A percentile compares a stretch with the other conserved stretches of the same genome.
These are phyloP conservation scores for Lanmaoa rubissima DNA, from an alignment of 768 basidiomycete species.

Conservation along the genomic window DNA sequence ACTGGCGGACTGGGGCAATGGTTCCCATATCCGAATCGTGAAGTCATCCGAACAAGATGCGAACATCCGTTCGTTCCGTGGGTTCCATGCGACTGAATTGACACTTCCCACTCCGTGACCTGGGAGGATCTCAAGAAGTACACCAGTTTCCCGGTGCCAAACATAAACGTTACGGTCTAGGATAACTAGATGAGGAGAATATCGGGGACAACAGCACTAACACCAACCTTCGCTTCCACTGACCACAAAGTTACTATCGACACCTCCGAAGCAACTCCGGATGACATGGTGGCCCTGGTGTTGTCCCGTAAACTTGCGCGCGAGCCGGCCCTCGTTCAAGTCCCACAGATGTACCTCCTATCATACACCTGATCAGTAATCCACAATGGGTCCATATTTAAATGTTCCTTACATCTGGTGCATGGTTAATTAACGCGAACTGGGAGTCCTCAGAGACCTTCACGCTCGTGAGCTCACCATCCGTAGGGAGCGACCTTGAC, in stretches of 20 bases:
- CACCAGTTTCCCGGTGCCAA: slow-evolving; percentile 87
- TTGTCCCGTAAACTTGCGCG: slow-evolving; percentile 85
- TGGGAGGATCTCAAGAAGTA: slow-evolving; percentile 78
- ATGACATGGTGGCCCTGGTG: slow-evolving; percentile 82
- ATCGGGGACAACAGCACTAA: not conserved
- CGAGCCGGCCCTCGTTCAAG: slow-evolving; percentile 62
- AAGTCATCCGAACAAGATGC: slow-evolving; percentile 94
- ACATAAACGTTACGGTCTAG: slow-evolving; percentile 92
- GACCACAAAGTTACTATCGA: slow-evolving; percentile 83
- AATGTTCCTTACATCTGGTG: slow-evolving; percentile 68
- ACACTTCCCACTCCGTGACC: slow-evolving; percentile 91
- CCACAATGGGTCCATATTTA: not conserved
- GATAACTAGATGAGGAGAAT: slow-evolving; percentile 11
- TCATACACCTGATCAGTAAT: slow-evolving; percentile 12
- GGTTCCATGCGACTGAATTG: slow-evolving; percentile 97
- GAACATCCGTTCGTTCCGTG: slow-evolving; percentile 84
- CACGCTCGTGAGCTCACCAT: slow-evolving; percentile 86
- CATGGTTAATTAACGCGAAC: slow-evolving; percentile 82
- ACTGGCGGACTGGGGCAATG: slow-evolving; percentile 23
- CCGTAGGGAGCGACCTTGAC: slow-evolving; percentile 58
- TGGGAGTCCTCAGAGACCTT: slow-evolving; percentile 84
- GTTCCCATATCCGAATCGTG: slow-evolving; percentile 89
- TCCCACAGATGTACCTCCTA: slow-evolving; percentile 93
- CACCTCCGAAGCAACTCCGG: slow-evolving; percentile 91
- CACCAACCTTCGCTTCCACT: slow-evolving; percentile 91